Evolutionary conservation across 169 alveolate species (phyloP).

Genomic region (Plasmodium berghei): DNA sequence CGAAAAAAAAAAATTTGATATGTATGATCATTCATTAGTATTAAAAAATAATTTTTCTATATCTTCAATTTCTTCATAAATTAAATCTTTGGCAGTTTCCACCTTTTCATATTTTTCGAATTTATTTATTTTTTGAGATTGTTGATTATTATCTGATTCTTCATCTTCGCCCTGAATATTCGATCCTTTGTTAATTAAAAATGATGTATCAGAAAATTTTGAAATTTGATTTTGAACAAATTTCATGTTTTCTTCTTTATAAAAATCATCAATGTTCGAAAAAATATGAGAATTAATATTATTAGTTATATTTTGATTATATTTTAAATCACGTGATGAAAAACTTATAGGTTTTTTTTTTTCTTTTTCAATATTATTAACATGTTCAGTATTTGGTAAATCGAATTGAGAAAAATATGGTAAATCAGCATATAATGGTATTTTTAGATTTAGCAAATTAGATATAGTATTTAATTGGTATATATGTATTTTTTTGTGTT

Average conservation of each 20-base stretch:
- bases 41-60: slow-evolving; percentile 61
- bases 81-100: background rate
- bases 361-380: slow-evolving; percentile 10
- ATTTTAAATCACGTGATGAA: slow-evolving; percentile 33
- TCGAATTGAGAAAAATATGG: slow-evolving; percentile 45
- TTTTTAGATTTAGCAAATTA: slow-evolving; percentile 16
- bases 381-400: slow-evolving; percentile 40
- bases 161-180: slow-evolving; percentile 68
- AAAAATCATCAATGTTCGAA: slow-evolving; percentile 47
- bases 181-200: slow-evolving; percentile 47
- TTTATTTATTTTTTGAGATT: background rate
- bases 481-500: background rate
- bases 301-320: background rate
- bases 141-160: slow-evolving; percentile 54
- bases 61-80: slow-evolving; percentile 39
- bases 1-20: too few species aligned
- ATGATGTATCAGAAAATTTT: background rate
- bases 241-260: slow-evolving; percentile 22
- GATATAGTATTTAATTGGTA: slow-evolving; percentile 47
- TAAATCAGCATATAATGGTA: slow-evolving; percentile 29
- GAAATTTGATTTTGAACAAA: background rate
- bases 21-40: background rate
- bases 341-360: slow-evolving; percentile 8
- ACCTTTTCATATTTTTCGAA: background rate
- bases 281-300: slow-evolving; percentile 17